Evolutionary conservation across 129 eudicot species (phyloP).

Genomic region (Calendula officinalis): DNA sequence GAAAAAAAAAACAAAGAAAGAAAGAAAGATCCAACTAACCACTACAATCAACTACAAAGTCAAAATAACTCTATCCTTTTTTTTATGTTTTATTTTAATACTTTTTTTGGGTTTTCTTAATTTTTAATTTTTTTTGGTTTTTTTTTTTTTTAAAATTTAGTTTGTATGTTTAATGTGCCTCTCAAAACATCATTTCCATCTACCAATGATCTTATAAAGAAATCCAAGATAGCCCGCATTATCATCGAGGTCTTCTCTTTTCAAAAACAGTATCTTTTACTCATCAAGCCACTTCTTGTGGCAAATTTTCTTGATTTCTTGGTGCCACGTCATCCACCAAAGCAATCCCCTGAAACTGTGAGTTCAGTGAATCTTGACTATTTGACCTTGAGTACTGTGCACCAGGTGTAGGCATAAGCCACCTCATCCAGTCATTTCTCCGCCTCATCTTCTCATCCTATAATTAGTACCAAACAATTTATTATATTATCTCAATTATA

Average conservation of each 20-base stretch:
- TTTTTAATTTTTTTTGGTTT: not conserved
- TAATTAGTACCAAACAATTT: not conserved
- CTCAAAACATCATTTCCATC: conserved; percentile 36
- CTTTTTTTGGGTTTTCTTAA: not conserved
- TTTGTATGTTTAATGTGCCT: conserved; percentile 29
- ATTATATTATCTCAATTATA: too few species aligned
- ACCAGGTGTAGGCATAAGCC: conserved; percentile 42
- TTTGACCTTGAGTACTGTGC: conserved; percentile 3
- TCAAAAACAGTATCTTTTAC: conserved; percentile 12
- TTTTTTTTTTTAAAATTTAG: not conserved
- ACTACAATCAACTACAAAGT: conserved; percentile 10
- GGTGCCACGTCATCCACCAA: conserved; percentile 25
- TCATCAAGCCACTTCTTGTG: not conserved
- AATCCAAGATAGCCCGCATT: too few species aligned
- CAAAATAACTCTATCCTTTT: not conserved
- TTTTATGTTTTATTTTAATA: not conserved
- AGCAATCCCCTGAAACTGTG: conserved; percentile 28
- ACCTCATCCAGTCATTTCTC: conserved; percentile 48
- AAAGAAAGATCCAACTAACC: conserved; percentile 6
- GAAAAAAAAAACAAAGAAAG: not conserved
- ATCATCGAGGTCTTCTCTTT: conserved; percentile 22
- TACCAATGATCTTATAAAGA: conserved; percentile 23
- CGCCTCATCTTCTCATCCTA: conserved; percentile 46
- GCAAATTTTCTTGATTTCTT: too few species aligned
- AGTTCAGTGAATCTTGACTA: conserved; percentile 10